These are phyloP conservation scores for Tritrichomonas foetus DNA, from an alignment of 208 protist genomes.

Conservation along the genomic window DNA sequence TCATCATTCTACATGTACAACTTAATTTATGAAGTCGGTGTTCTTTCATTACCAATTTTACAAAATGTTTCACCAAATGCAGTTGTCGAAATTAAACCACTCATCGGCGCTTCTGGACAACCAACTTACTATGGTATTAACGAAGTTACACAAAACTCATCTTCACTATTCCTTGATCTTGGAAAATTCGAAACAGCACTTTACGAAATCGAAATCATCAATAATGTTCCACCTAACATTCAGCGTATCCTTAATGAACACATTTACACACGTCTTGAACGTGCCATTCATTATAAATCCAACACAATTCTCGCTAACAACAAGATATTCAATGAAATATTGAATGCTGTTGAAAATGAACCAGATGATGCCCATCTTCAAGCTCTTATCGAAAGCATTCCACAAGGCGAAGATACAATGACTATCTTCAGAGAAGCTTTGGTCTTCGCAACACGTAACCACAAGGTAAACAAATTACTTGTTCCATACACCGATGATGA, in stretches of 20 bases:
- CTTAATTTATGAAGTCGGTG: neutral
- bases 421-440: neutral
- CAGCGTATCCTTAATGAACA: neutral
- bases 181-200: neutral
- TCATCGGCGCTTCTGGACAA: neutral
- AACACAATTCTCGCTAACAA: neutral
- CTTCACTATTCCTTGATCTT: neutral
- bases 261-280: slow-evolving; percentile 7
- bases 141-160: neutral
- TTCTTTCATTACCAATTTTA: neutral
- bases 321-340: neutral
- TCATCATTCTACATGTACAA: neutral
- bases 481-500: no score
- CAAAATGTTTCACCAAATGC: neutral
- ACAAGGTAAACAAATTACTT: no score
- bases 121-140: neutral
- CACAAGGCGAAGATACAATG: neutral
- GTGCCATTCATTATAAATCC: neutral
- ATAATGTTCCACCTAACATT: neutral
- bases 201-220: neutral
- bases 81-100: neutral
- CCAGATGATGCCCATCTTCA: neutral
- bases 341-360: neutral
- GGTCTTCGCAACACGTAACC: neutral
- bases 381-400: neutral